Evolutionary conservation across 345 rosid genomes (phyloP), one percentile per base, ranked within the genome.

Genomic region (Euphorbia pulcherrima): DNA sequence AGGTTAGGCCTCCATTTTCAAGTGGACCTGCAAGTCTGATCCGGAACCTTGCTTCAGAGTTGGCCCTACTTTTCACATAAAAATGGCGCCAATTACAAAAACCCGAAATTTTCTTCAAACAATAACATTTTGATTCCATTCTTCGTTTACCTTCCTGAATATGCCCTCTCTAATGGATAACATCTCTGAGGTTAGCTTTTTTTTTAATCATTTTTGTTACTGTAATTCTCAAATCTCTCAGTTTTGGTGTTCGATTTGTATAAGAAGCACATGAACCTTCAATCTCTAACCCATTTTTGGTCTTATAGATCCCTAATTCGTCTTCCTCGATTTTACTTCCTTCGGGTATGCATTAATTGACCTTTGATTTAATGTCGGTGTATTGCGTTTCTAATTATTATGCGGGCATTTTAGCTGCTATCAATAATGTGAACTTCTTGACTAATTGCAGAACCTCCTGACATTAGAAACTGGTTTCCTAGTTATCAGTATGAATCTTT

Each of bases 401-500:
- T 53, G 14, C 14, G 65, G 72, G 35, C n/a, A 12, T 46, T 0
- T 47, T 33, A 48, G 14, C 17, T 9, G 3, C 41, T 33, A 2
- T 50, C 17, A 24, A 33, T 14, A 23, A 14, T 30, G 59, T 40
- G 40, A 24, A 20, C 13, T 53, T 46, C 46, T 35, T 17, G 47
- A 39, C 57, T 44, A 51, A 37, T 64, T 50, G 68, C 75, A 83
- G 92, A 90, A 67, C 87, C 87, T 40, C 89, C 90, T 24, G 87
- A 86, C 57, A 57, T 86, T 44, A 68, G 74, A 68, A 82, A 85
- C 68, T 86, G 88, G 92, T 88, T 84, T 78, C 29, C 86, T 13
- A 85, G 91, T 75, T 88, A 85, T 59, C 70, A 76, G 39, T 83
- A 84, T 55, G 91, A 86, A 60, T 80, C 86, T 30, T 62, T 83